Evolutionary conservation across 345 rosid species (phyloP).

Genomic region (sweet orange (Citrus sinensis)): DVS_A1.0 CM039164.1:278001-278500

Average conservation of each 20-base stretch:
- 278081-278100: slow-evolving; percentile 34
- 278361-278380: slow-evolving; percentile 70
- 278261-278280: slow-evolving; percentile 78
- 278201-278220: slow-evolving; percentile 59
- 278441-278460: slow-evolving; percentile 26
- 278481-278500: slow-evolving; percentile 46
- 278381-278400: slow-evolving; percentile 44
- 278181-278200: slow-evolving; percentile 33
- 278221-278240: slow-evolving; percentile 44
- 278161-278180: slow-evolving; percentile 36
- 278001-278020: slow-evolving; percentile 19
- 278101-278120: slow-evolving; percentile 24
- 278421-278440: slow-evolving; percentile 40
- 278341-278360: slow-evolving; percentile 50
- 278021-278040: slow-evolving; percentile 26
- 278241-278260: slow-evolving; percentile 56
- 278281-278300: slow-evolving; percentile 62
- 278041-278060: slow-evolving; percentile 33
- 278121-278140: slow-evolving; percentile 36
- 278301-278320: slow-evolving; percentile 69
- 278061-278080: slow-evolving; percentile 41
- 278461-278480: slow-evolving; percentile 63
- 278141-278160: slow-evolving; percentile 29
- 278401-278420: slow-evolving; percentile 39
- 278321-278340: slow-evolving; percentile 66